These are phyloP conservation scores for Aspergillus fumigatus DNA, from an alignment of 2,329 filamentous ascomycete genomes.

Conservation along the genomic window DNA sequence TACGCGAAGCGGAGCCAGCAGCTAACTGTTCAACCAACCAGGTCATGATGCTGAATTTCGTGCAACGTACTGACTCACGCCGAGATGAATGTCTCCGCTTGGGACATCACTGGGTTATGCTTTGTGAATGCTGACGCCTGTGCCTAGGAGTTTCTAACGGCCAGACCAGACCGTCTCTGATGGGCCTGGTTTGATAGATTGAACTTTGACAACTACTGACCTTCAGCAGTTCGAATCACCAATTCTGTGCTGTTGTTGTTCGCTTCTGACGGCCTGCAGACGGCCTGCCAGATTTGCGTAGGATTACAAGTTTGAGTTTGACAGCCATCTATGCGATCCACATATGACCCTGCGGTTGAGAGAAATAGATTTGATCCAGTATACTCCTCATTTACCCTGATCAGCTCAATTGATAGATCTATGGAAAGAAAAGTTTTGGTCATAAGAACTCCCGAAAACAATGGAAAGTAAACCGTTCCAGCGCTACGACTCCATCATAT, in stretches of 20 bases:
- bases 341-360: background rate
- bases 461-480: slow-evolving; percentile 1
- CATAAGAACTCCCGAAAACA: background rate
- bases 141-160: background rate
- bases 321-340: background rate
- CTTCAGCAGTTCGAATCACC: background rate
- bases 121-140: background rate
- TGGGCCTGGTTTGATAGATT: background rate
- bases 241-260: background rate
- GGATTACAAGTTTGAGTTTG: background rate
- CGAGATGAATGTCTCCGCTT: background rate
- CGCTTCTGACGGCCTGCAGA: background rate
- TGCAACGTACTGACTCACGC: background rate
- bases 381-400: background rate
- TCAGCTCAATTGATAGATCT: background rate
- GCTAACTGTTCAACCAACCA: background rate
- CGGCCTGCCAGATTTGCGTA: background rate
- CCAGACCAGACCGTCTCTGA: background rate
- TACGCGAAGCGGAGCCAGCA: background rate
- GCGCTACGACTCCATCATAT: slow-evolving; percentile 20
- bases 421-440: background rate
- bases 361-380: background rate
- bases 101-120: background rate
- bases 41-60: background rate
- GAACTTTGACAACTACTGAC: background rate